These are phyloP conservation scores for Mayamaea pseudoterrestris DNA, from an alignment of 108 stramenopile genomes.

Conservation along the genomic window DNA sequence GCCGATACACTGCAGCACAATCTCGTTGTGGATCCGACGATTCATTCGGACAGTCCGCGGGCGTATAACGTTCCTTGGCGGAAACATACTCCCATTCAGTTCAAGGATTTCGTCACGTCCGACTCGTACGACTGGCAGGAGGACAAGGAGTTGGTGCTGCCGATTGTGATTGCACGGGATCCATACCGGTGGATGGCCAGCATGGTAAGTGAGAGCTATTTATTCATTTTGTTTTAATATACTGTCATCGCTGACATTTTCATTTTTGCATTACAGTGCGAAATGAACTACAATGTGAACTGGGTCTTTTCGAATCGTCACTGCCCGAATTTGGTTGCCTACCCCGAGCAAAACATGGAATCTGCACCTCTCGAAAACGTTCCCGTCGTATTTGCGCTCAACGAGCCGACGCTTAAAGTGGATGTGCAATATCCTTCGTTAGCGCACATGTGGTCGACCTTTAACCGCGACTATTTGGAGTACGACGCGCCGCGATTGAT, in stretches of 20 bases:
- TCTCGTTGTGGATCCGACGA: conserved; percentile 27
- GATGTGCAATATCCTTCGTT: conserved; percentile 24
- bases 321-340: conserved; percentile 60
- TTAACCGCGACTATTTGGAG: conserved; percentile 42
- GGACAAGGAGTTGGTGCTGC: conserved; percentile 22
- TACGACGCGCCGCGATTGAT: conserved; percentile 56
- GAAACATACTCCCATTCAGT: conserved; percentile 69
- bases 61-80: conserved; percentile 62
- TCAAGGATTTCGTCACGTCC: conserved; percentile 17
- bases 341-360: conserved; percentile 11
- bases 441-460: conserved; percentile 50
- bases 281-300: neutral
- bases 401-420: conserved; percentile 1
- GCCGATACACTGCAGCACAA: conserved; percentile 48
- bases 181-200: conserved; percentile 12
- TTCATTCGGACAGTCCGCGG: too few relatives aligned
- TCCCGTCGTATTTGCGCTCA: conserved; percentile 11
- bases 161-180: conserved; percentile 21
- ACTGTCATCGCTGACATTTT: too few relatives aligned
- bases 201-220: too few relatives aligned
- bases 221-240: too few relatives aligned
- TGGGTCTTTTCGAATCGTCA: conserved; percentile 4
- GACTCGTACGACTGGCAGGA: conserved; percentile 28
- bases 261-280: too few relatives aligned
- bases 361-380: neutral